Evolutionary conservation across 495 filamentous ascomycete genomes (phyloP).

Genomic region (Annulohypoxylon moriforme): DNA sequence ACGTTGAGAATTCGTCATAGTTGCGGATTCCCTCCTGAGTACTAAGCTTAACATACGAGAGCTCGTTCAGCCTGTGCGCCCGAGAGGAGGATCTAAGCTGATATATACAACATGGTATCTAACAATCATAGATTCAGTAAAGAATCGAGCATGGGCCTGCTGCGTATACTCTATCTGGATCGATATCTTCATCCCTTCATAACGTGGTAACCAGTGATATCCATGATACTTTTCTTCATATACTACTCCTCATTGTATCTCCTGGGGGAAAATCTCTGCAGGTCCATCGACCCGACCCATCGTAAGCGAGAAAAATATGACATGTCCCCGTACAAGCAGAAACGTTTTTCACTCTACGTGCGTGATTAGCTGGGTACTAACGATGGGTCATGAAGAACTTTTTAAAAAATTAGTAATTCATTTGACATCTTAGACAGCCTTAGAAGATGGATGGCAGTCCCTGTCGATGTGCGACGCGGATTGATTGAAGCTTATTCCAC

Average conservation of each 20-base stretch:
- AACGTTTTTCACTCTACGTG: constrained; percentile 6
- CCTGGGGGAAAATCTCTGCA: background rate
- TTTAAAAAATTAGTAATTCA: background rate
- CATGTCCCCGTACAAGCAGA: background rate
- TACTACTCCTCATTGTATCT: background rate
- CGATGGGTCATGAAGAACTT: background rate
- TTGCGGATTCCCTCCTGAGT: background rate
- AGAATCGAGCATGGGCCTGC: background rate
- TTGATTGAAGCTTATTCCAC: background rate
- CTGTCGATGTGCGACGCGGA: constrained; percentile 9
- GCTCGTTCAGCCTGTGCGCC: background rate
- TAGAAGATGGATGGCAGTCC: background rate
- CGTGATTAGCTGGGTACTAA: background rate
- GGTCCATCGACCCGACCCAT: background rate
- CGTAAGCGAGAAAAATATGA: constrained; percentile 1
- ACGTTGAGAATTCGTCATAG: background rate
- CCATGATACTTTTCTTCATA: constrained; percentile 18
- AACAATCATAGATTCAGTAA: background rate
- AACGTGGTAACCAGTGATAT: background rate
- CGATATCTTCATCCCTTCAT: background rate
- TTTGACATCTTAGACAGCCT: background rate
- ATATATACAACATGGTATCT: constrained; percentile 28
- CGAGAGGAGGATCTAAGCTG: background rate
- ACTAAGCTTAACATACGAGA: background rate
- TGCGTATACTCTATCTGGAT: background rate